Percentiles rank a stretch among this genome's conserved stretches.
Conservation (phyloP, 352 stramenopile genomes). For the Globisporangium canariense region DNA sequence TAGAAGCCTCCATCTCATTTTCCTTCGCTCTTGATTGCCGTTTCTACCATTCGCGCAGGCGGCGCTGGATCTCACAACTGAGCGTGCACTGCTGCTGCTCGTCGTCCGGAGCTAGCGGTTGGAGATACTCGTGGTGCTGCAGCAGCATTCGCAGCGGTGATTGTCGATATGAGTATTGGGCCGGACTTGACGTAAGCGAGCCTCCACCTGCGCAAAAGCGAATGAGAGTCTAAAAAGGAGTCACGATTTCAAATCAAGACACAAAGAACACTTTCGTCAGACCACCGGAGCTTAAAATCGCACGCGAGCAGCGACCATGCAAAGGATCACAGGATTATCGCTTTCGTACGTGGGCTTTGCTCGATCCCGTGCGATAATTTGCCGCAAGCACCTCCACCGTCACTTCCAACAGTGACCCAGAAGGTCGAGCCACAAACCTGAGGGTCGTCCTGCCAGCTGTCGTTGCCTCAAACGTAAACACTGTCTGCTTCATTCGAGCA, state of each 20-base stretch:
- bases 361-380: background rate
- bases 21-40: background rate
- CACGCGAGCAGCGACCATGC: background rate
- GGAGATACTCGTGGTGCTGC: background rate
- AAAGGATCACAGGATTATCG: background rate
- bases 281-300: too few relatives aligned
- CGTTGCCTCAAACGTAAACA: conserved; percentile 3
- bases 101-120: background rate
- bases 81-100: background rate
- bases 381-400: conserved; percentile 3
- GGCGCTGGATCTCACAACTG: background rate
- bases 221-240: background rate
- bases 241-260: background rate
- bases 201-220: conserved; percentile 4
- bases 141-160: conserved; percentile 5
- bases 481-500: background rate
- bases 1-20: background rate
- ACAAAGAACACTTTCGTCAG: background rate
- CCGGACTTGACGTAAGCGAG: background rate
- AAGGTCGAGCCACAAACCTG: background rate
- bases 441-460: background rate
- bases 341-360: conserved; percentile 13
- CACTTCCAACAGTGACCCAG: background rate
- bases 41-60: background rate
- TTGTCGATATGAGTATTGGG: background rate